Evolutionary conservation across 192 early-diverging fungal species (phyloP), one percentile per base, ranked within the genome.

Genomic region (Lunasporangiospora selenospora): DNA sequence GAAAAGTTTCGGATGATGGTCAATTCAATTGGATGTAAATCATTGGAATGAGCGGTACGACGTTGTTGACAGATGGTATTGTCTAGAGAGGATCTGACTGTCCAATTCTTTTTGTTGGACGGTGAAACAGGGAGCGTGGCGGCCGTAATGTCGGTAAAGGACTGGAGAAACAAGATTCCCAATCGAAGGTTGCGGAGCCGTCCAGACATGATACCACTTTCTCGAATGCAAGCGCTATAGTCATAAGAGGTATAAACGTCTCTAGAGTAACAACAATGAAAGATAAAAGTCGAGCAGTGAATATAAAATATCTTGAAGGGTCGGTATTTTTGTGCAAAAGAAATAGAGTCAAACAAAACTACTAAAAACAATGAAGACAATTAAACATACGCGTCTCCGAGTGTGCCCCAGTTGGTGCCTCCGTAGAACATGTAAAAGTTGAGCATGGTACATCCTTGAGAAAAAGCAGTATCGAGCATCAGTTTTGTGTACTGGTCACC

Each of bases 171-270:
- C 7, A 86, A 49, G 10, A 88, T 36, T 7, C 84, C 73, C 23
- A 85, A 81, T 37, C 87, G 83, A 1, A 90, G 67, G 52, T 81
- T 78, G 10, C 87, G 79, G 3, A 78, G 79, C 8, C 88, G 85
- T 29, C 82, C 83, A n/a, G 87, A 89, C 31, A 87, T 75, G 51
- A 81, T 78, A 23, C 87, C 86, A 62, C 76, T 85, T 58, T 92
- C 90, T 38, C 90, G 80, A 37, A 92, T 89, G 62, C 85, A 89
- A 3, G 88, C 90, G 3, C 84, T 85, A 58, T 92, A 92, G 66
- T 92, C 90, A 63, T 92, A 90, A 0, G 84, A 86, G 16, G 89
- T 90, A 53, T 90, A 92, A 0, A 89, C 90, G 76, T 92, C 88
- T 13, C 85, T 87, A 53, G 36, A 9, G 23, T 29, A 45, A 24